A percentile compares a stretch with the other conserved stretches of the same genome.
These are phyloP conservation scores for Cyberlindnera petersonii DNA, from an alignment of 805 yeast genomes.

Conservation along the genomic window DNA sequence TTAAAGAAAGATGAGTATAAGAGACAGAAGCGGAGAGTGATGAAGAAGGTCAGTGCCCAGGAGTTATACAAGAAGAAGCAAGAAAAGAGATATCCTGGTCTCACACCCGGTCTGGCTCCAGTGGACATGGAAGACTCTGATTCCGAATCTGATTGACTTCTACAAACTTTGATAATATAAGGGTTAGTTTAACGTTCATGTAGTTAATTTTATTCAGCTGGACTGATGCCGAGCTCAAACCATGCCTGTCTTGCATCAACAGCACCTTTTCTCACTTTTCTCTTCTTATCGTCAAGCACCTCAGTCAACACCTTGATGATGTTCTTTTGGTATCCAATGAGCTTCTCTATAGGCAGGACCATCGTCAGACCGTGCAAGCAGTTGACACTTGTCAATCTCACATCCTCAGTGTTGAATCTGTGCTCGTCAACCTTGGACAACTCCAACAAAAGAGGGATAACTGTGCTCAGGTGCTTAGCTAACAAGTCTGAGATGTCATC, in stretches of 20 bases:
- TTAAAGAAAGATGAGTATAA: constrained; percentile 37
- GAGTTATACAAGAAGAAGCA: constrained; percentile 29
- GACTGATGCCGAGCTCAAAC: constrained; percentile 47
- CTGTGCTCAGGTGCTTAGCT: constrained; percentile 47
- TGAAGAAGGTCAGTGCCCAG: constrained; percentile 26
- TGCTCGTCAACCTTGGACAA: constrained; percentile 21
- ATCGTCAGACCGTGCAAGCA: constrained; percentile 49
- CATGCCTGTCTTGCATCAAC: constrained; percentile 77
- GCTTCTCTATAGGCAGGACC: constrained; percentile 34
- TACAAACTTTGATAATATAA: too few relatives aligned
- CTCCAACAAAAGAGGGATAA: constrained; percentile 52
- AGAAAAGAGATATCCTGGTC: constrained; percentile 46
- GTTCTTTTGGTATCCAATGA: constrained; percentile 45
- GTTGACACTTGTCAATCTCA: constrained; percentile 53
- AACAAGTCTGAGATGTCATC: constrained; percentile 52
- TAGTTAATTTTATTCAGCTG: constrained; percentile 27
- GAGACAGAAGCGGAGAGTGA: constrained; percentile 28
- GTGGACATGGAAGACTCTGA: constrained; percentile 63
- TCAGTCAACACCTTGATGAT: constrained; percentile 44
- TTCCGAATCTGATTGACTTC: constrained; percentile 23
- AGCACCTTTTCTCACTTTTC: constrained; percentile 72
- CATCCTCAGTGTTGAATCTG: constrained; percentile 39
- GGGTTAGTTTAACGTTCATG: not conserved
- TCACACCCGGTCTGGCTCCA: constrained; percentile 85
- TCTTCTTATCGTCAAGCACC: constrained; percentile 67